Base-by-base conservation (phyloP, 2,329 filamentous ascomycete genomes). In the Aureobasidium sp. region DNA sequence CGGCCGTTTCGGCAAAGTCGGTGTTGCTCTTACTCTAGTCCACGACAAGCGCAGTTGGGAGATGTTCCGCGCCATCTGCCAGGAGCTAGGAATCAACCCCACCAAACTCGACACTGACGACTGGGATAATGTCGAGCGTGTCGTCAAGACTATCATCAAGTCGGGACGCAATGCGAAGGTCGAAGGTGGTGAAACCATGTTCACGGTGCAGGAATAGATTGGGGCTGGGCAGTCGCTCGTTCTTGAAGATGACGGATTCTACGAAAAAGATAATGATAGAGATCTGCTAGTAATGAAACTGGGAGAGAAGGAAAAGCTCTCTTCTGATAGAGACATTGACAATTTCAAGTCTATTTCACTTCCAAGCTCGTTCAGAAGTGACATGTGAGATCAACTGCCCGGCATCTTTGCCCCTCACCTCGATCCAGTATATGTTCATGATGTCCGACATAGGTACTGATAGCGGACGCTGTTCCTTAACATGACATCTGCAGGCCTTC, bases 21-120 rank as follows among this genome's bases (percentile, higher is more conserved):
- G 94, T 70, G 94, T 97, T 68, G 92, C 90, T 63, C 92, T 99
- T 72, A 95, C 89, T 66, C 97, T 99, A 69, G 90, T 99, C 59
- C 90, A 91, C 68, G 91, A 95, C 76, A 85, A 86, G 72, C 84
- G 83, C 67, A 94, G 91, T 73, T 97, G 86, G 82, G 74, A 84
- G 48, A 88, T 90, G 68, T 83, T 99, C 52, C 85, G 85, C 67
- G 77, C 83, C n/a, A 99, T 97, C 70, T 87, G 89, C 63, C 76
- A 82, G 15, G 87, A 89, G 73, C 97, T 95, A 75, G 82, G 83
- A 62, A 91, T 94, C 48, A 85, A 91, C 67, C 84, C 97, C 64
- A 85, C 90, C 50, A 86, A 87, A 67, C 84, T 99, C 53, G 86
- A 91, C 66, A 90, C 90, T 2, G 83, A 86, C 29, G 91, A 99